Evolutionary conservation across 1,284 basidiomycete genomes (phyloP), one percentile per base, ranked within the genome.

Genomic region (Irpex sp.): DNA sequence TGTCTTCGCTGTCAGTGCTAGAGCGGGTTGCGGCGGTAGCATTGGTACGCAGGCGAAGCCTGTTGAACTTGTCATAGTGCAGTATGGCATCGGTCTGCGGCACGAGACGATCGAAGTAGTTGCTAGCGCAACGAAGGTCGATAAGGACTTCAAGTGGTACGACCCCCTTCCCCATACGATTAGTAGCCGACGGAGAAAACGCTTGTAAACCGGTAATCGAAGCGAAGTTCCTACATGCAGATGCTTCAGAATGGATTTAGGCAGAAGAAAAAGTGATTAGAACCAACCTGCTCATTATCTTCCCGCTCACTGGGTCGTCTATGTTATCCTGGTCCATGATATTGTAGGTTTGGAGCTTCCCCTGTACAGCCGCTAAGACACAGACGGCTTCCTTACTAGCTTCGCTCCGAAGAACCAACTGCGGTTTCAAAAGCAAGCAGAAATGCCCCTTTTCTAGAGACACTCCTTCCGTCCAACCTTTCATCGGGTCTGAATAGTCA

Each of bases 21-120:
- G 36, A 47, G 7, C 74, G 74, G 65, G 77, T 65, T 64, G 81
- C 76, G 59, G 85, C 82, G 47, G 85, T 85, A 5, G 86, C 78
- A 63, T 86, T 88, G 70, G 90, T 93, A 50, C 91, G 87, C 58
- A 97, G 78, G 33, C 95, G 88, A 9, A 97, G 83, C 55, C 91
- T 87, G 74, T 99, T 98, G 81, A 98, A 98, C 74, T 94, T 95
- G 81, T 99, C 97, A 72, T 96, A 94, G 60, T 90, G 88, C 67
- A 97, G 84, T 1, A 83, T 88, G 3, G 93, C 93, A 67, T 94
- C 89, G 0, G 95, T 95, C 73, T 94, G 92, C 6, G 93, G 92
- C 1, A 98, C 90, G 51, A 99, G 83, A 1, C 95, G 90, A 70
- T 97, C 93, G 73, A 96, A 96, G 60, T 89, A 87, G 60, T 81